These are phyloP conservation scores for Emericellopsis cladophorae DNA, from an alignment of 2,329 filamentous ascomycete species.

Conservation along the genomic window DNA sequence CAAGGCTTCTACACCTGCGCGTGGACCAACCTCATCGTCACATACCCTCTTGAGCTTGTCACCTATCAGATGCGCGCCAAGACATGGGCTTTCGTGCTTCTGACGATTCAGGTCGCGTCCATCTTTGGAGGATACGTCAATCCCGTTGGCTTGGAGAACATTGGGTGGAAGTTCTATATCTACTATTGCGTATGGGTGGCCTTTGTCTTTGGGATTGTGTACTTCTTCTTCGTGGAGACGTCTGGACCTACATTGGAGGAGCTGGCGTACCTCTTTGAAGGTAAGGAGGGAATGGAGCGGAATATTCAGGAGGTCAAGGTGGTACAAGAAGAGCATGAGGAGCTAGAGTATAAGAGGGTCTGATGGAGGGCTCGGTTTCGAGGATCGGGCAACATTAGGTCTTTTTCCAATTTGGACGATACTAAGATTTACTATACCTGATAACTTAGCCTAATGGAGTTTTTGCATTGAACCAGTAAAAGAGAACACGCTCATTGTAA, in stretches of 20 bases:
- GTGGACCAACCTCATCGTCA: constrained; percentile 29
- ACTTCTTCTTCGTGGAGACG: constrained; percentile 27
- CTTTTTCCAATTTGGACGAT: neutral
- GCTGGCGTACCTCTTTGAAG: constrained; percentile 12
- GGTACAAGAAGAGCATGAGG: constrained; percentile 2
- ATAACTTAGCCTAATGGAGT: neutral
- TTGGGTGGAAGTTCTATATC: constrained; percentile 28
- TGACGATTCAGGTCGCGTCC: constrained; percentile 22
- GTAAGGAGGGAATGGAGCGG: constrained; percentile 5
- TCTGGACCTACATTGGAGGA: constrained; percentile 22
- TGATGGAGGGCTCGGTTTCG: neutral
- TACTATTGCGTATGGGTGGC: constrained; percentile 26
- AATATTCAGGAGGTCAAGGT: constrained; percentile 5
- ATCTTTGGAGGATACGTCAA: constrained; percentile 27
- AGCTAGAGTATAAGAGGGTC: constrained; percentile 3
- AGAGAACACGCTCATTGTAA: too few species aligned
- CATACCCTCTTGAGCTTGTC: constrained; percentile 27
- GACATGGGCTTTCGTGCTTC: constrained; percentile 24
- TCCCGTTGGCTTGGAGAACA: constrained; percentile 20
- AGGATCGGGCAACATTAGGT: neutral
- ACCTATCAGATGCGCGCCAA: constrained; percentile 28
- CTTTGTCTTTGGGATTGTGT: constrained; percentile 21
- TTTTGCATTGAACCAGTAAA: too few species aligned
- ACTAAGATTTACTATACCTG: neutral
- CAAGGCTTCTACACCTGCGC: constrained; percentile 26